Conservation (phyloP, 768 basidiomycete genomes). For the Trametopsis cervina region DNA sequence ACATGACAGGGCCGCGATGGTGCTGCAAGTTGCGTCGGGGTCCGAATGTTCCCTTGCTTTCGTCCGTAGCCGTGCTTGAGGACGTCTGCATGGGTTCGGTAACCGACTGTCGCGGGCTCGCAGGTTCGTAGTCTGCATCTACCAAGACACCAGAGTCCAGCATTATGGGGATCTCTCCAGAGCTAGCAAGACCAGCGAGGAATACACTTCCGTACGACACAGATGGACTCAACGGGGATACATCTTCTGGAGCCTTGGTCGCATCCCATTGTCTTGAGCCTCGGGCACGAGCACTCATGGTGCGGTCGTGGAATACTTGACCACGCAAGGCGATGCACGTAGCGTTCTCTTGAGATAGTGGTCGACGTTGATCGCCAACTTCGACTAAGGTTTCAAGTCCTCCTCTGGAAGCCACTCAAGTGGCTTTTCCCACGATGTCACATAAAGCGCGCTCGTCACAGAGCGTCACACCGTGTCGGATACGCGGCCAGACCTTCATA, state of each 20-base stretch:
- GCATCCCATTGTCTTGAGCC: constrained; percentile 17
- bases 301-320: no score
- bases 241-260: constrained; percentile 17
- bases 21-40: neutral
- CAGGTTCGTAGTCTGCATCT: neutral
- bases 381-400: no score
- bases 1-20: neutral
- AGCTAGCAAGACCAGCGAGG: constrained; percentile 15
- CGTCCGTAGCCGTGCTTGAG: constrained; percentile 13
- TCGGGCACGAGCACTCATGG: neutral
- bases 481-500: no score
- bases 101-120: neutral
- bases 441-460: neutral
- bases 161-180: constrained; percentile 23
- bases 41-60: constrained; percentile 19
- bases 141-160: constrained; percentile 10
- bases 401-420: no score
- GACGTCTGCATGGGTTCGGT: neutral
- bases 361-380: no score
- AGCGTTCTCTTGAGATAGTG: no score
- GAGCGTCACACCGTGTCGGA: neutral
- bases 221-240: constrained; percentile 19
- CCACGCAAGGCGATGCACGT: no score
- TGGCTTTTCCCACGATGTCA: neutral
- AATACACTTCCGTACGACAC: constrained; percentile 14